Conservation (phyloP, 2,329 filamentous ascomycete species). For the Trichothecium sympodiale region DNA sequence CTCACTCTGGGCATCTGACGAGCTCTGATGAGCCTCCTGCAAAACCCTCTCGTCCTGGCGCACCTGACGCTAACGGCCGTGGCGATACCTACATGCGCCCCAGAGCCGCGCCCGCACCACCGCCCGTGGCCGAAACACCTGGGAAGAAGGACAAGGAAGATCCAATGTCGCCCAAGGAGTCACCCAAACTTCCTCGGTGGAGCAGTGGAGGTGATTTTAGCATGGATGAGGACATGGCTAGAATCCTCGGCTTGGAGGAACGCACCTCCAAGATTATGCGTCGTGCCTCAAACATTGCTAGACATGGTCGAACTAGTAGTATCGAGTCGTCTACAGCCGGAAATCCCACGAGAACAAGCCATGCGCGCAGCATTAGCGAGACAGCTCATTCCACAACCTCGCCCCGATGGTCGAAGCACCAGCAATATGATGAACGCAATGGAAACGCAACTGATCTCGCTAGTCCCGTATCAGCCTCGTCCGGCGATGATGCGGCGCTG, state of each 20-base stretch:
- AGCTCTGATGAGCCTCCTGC: not conserved
- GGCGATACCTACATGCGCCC: conserved; percentile 46
- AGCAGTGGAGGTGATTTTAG: conserved; percentile 80
- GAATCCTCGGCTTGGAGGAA: conserved; percentile 72
- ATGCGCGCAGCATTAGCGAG: conserved; percentile 52
- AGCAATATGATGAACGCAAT: conserved; percentile 49
- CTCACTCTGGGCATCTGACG: not conserved
- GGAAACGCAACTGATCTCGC: conserved; percentile 49
- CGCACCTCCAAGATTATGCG: conserved; percentile 73
- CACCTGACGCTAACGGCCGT: conserved; percentile 16
- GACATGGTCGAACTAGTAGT: conserved; percentile 83
- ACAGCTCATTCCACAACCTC: conserved; percentile 41
- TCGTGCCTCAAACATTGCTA: conserved; percentile 84
- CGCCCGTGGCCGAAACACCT: conserved; percentile 11
- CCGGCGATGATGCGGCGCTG: conserved; percentile 53
- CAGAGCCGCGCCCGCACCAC: conserved; percentile 43
- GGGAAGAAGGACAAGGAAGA: conserved; percentile 47
- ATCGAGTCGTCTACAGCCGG: conserved; percentile 41
- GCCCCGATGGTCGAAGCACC: conserved; percentile 60
- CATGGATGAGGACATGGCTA: conserved; percentile 90
- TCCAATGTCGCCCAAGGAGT: conserved; percentile 35
- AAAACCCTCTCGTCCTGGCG: conserved; percentile 8
- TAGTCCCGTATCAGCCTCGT: conserved; percentile 57
- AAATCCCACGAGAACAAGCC: conserved; percentile 43
- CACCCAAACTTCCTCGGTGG: conserved; percentile 60